A percentile compares a stretch with the other conserved stretches of the same genome.
Conservation (phyloP, 2,329 filamentous ascomycete genomes). For the Penicillium sp. region DNA sequence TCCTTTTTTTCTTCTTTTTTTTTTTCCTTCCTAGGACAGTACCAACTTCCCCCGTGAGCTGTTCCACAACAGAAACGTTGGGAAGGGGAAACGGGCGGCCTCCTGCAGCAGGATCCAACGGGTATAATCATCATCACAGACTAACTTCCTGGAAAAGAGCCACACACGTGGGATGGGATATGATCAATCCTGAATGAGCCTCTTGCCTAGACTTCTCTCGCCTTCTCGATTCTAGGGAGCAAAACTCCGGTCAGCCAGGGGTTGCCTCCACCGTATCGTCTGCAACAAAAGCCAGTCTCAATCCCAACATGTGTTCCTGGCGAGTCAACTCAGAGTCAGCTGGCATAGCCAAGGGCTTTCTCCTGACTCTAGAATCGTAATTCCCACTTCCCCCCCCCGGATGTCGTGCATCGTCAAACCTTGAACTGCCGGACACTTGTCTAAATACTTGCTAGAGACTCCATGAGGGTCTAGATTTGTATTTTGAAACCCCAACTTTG, state of each 20-base stretch:
- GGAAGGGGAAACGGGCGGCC: conserved; percentile 31
- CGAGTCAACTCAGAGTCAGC: conserved; percentile 17
- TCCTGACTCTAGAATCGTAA: conserved; percentile 13
- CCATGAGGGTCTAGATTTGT: conserved; percentile 3
- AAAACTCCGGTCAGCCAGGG: not conserved
- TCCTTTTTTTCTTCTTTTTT: not conserved
- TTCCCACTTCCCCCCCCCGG: conserved; percentile 8
- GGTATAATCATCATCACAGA: conserved; percentile 7
- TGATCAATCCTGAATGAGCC: conserved; percentile 4
- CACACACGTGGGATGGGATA: conserved; percentile 4
- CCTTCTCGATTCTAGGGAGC: not conserved
- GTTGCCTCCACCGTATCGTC: conserved; percentile 6
- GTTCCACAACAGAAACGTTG: conserved; percentile 39
- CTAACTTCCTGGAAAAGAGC: conserved; percentile 9
- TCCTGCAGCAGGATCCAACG: conserved; percentile 33
- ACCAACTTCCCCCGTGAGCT: conserved; percentile 10
- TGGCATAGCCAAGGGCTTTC: not conserved
- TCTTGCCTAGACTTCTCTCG: not conserved
- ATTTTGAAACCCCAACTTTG: conserved; percentile 11
- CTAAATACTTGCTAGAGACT: conserved; percentile 7
- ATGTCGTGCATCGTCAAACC: conserved; percentile 27
- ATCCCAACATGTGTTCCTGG: conserved; percentile 25
- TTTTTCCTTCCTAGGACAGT: not conserved
- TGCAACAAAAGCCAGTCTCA: conserved; percentile 20
- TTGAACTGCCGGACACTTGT: conserved; percentile 9